phyloP scores from a whole-genome alignment of 179 eudicot species.

The Sideroxylon spinosum region DNA sequence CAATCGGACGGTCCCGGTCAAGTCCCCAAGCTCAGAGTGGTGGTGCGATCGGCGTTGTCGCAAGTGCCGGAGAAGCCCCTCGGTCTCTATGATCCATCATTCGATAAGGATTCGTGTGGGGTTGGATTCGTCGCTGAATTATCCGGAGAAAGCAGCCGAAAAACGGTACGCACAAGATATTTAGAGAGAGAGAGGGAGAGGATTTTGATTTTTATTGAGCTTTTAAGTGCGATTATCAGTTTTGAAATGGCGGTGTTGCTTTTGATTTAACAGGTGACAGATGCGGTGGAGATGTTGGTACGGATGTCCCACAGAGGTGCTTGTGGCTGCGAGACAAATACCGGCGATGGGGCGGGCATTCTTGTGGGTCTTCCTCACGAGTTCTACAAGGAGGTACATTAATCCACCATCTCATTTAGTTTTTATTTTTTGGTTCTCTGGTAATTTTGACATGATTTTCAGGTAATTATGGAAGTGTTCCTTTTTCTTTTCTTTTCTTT shows the following conservation, averaged over 20 bases:
- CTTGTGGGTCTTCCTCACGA: constrained; percentile 90
- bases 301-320: constrained; percentile 98
- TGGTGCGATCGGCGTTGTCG: constrained; percentile 57
- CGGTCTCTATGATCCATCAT: constrained; percentile 75
- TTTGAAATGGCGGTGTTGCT: not conserved
- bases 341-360: constrained; percentile 98
- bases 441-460: not conserved
- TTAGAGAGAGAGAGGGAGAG: not conserved
- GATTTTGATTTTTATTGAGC: not conserved
- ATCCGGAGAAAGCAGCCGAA: constrained; percentile 67
- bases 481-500: too few relatives aligned
- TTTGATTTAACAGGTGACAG: constrained; percentile 57
- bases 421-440: not conserved
- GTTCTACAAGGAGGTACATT: constrained; percentile 60
- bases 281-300: constrained; percentile 90
- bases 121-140: constrained; percentile 95
- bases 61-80: constrained; percentile 85
- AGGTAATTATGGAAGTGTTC: not conserved
- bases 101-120: constrained; percentile 92
- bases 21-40: constrained; percentile 47
- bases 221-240: not conserved
- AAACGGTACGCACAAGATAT: constrained; percentile 51
- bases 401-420: not conserved
- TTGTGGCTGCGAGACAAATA: constrained; percentile 96
- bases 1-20: constrained; percentile 43